A percentile compares a stretch with the other conserved stretches of the same genome.
These are phyloP conservation scores for Chalciporus chontae DNA, from an alignment of 768 basidiomycete genomes.

Conservation along the genomic window DNA sequence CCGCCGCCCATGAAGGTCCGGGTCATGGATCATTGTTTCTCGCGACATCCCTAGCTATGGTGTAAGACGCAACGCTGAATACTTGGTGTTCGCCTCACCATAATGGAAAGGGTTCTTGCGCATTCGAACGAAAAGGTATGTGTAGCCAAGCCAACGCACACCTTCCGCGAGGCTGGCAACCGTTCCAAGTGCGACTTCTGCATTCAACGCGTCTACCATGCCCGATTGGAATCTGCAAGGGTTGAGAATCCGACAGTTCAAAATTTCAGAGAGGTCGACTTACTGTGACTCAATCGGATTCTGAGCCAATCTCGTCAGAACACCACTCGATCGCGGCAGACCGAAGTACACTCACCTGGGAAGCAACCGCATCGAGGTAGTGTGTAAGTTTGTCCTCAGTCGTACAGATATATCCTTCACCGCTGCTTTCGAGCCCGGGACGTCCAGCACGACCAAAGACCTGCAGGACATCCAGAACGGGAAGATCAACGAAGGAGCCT, in stretches of 20 bases:
- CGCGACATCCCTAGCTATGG: constrained; percentile 60
- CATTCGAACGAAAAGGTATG: constrained; percentile 96
- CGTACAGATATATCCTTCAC: constrained; percentile 96
- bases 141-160: constrained; percentile 94
- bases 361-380: constrained; percentile 83
- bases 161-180: constrained; percentile 85
- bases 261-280: constrained; percentile 19
- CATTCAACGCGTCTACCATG: constrained; percentile 89
- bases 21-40: constrained; percentile 67
- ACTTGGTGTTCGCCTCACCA: constrained; percentile 41
- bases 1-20: constrained; percentile 66
- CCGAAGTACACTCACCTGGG: constrained; percentile 54
- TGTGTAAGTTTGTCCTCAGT: constrained; percentile 89
- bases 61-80: constrained; percentile 1
- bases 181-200: constrained; percentile 92
- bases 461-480: constrained; percentile 93
- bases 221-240: constrained; percentile 68
- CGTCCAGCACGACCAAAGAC: constrained; percentile 96
- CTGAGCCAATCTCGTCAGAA: constrained; percentile 35
- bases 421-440: constrained; percentile 83
- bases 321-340: neutral
- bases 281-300: constrained; percentile 96
- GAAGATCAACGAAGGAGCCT: constrained; percentile 88
- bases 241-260: neutral
- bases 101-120: constrained; percentile 84